Evolutionary conservation across 345 rosid species (phyloP), one percentile per base, ranked within the genome.

Genomic region (Salix arbutifolia): DNA sequence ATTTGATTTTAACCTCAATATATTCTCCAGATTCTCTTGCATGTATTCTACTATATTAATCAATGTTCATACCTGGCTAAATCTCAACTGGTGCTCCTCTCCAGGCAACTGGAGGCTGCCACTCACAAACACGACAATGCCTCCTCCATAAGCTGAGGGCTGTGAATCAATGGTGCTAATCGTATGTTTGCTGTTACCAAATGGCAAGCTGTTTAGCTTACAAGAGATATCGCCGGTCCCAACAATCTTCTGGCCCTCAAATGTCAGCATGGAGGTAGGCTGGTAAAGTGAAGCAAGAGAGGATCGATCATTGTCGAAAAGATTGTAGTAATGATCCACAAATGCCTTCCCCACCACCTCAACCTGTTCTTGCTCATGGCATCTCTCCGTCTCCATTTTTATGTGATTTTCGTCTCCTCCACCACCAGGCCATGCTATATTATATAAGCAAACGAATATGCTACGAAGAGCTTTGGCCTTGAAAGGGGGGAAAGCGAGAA

Each of bases 121-220:
- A 21, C 96, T 92, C 76, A 92, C 98, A 38, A 94, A 87, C 64
- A 94, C 88, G 8, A 94, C 69, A 8, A 92, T 83, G 84, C 93
- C 89, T 0, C 91, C 96, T 0, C 83, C 69, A 17, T 83, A 50
- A 31, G 93, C 80, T n/a, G 93, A 88, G 0, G 92, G 87, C 85
- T 92, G 98, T 1, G 91, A 84, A 75, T 94, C 97, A 4, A 90
- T 76, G 78, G 94, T 92, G 90, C 91, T 87, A 80, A 92, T 77
- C 25, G 65, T 50, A 78, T 90, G 98, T 16, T 81, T 89, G 74
- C 94, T 89, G 28, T 86, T 89, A 75, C 91, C 92, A n/a, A 92
- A 91, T 3, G 93, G 97, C 33, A 94, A 81, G 75, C 81, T 83
- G 48, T 78, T 88, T 50, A 94, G 90, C 89, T 89, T 94, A 4